Evolutionary conservation across 257 asterid genomes (phyloP).

Genomic region (Scutellaria baicalensis): DNA sequence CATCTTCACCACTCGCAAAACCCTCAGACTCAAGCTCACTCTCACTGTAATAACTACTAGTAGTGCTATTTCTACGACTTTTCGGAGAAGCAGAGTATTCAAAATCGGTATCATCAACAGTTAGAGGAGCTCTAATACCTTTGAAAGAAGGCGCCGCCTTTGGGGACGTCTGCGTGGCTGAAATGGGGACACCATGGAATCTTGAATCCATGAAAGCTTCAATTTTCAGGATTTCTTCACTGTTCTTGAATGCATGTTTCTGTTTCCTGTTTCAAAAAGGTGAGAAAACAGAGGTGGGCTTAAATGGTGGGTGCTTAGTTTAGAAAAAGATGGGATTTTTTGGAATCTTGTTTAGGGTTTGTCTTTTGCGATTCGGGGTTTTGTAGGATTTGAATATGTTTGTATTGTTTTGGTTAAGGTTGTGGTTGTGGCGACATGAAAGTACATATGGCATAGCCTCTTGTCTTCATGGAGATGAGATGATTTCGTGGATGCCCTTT

Average conservation of each 20-base stretch:
- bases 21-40: conserved; percentile 45
- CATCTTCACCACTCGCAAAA: conserved; percentile 53
- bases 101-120: conserved; percentile 72
- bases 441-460: not conserved
- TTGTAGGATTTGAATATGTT: conserved; percentile 13
- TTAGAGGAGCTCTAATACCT: conserved; percentile 94
- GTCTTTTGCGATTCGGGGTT: conserved; percentile 12
- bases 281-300: conserved; percentile 10
- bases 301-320: not conserved
- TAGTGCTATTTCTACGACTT: conserved; percentile 22
- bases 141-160: conserved; percentile 29
- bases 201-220: conserved; percentile 44
- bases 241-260: conserved; percentile 11
- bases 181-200: conserved; percentile 46
- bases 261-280: conserved; percentile 4
- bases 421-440: conserved; percentile 22
- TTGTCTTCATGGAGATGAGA: not conserved
- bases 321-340: conserved; percentile 15
- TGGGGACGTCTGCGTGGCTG: conserved; percentile 40
- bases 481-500: conserved; percentile 12
- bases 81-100: conserved; percentile 39
- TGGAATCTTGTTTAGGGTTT: conserved; percentile 22
- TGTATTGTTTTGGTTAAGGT: conserved; percentile 18
- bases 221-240: not conserved
- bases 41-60: conserved; percentile 45